Base-by-base conservation (phyloP, 257 asterid species). In the Pogostemon cablin region DNA sequence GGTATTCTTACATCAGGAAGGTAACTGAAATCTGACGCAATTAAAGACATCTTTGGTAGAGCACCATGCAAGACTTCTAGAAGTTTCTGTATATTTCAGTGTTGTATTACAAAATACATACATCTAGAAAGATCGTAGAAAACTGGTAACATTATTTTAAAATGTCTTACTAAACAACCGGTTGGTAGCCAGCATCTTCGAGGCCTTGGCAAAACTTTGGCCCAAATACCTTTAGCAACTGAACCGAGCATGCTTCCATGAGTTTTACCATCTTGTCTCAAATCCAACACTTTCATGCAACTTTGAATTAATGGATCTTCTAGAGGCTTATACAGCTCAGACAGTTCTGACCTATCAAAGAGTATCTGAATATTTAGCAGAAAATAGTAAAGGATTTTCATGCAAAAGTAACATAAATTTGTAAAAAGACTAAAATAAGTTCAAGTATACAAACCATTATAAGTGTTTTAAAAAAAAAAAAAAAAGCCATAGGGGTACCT, bases 121-220 rank as follows among this genome's bases (percentile, higher is more conserved):
- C 47, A 17, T 42, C 38, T 42, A 68, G 5, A 74, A 62, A 17
- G 43, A 67, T 64, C 4, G 9, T 68, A 57, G 12, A 46, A 67
- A 43, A 34, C 46, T 46, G 50, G 41, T 53, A 17, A 15, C 20
- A 25, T 15, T 48, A 54, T 20, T 52, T 62, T 72, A 49, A 41
- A 65, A 48, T 35, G 52, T 57, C 86, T 72, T 86, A 95, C 99
- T 85, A 91, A 78, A 80, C 96, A 95, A 72, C 99, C 93, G 58
- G 97, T 95, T 32, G 99, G 99, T 68, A 95, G 87, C 99, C 99
- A 95, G 83, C 93, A 85, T 82, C 93, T 82, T 77, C 93, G 91
- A 74, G 99, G 93, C 84, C 82, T 89, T 48, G 99, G 98, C 62
- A 87, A 74, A 67, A 89, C 71, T 84, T 85, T 91, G 67, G 98